Evolutionary conservation across 1,284 basidiomycete species (phyloP).

Genomic region (Microbotryomycetes sp.): DNA sequence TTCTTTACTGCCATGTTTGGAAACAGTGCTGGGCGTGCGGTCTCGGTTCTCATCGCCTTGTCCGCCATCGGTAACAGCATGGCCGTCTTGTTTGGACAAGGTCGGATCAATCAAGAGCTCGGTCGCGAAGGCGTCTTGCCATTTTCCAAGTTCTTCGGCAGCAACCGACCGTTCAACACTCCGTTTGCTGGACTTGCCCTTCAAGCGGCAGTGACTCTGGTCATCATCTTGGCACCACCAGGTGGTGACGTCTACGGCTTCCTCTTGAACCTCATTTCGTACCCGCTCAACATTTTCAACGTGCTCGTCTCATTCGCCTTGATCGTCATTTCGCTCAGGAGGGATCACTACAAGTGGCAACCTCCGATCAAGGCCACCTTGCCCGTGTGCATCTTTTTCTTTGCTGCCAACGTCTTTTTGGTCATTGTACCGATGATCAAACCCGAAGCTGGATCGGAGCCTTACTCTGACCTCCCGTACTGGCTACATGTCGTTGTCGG

Average conservation of each 20-base stretch:
- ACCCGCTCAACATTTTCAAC: conserved; percentile 37
- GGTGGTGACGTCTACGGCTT: conserved; percentile 37
- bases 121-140: conserved; percentile 52
- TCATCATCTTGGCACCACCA: conserved; percentile 50
- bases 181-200: conserved; percentile 47
- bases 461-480: conserved; percentile 14
- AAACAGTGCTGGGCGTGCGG: conserved; percentile 45
- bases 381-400: conserved; percentile 34
- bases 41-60: conserved; percentile 51
- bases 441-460: conserved; percentile 15
- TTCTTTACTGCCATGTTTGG: conserved; percentile 52
- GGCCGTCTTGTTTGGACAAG: conserved; percentile 45
- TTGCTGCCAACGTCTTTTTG: conserved; percentile 35
- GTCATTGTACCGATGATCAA: conserved; percentile 36
- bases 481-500: conserved; percentile 30
- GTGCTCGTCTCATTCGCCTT: conserved; percentile 34
- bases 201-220: conserved; percentile 44
- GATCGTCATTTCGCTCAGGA: conserved; percentile 31
- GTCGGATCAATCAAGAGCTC: conserved; percentile 50
- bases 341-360: conserved; percentile 31
- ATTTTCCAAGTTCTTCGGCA: conserved; percentile 47
- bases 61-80: conserved; percentile 45
- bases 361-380: conserved; percentile 35
- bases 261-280: conserved; percentile 29
- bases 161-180: conserved; percentile 47